Evolutionary conservation across 2,329 filamentous ascomycete species (phyloP).

Genomic region (Rosellinia necatrix): DNA sequence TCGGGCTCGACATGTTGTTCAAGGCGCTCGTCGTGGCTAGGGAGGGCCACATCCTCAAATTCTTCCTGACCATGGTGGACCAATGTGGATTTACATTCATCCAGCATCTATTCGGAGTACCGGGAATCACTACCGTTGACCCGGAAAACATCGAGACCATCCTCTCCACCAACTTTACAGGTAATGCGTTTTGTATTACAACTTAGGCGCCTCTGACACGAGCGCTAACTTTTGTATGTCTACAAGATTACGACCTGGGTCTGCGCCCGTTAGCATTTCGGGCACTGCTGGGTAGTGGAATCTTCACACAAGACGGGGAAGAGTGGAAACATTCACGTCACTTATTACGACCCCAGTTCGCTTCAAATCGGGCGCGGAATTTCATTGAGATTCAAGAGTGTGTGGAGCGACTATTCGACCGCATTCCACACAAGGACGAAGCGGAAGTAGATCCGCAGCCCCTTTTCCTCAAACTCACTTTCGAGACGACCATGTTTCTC

Average conservation of each 20-base stretch:
- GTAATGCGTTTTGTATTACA: no score
- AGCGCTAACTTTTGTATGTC: no score
- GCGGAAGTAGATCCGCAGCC: conserved; percentile 8
- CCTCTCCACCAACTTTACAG: conserved; percentile 9
- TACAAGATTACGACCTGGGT: conserved; percentile 6
- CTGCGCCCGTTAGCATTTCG: conserved; percentile 2
- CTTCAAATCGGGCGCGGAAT: background rate
- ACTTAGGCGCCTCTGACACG: background rate
- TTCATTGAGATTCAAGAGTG: conserved; percentile 7
- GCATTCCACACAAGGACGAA: background rate
- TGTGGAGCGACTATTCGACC: background rate
- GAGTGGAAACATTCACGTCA: conserved; percentile 8
- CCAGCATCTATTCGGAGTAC: background rate
- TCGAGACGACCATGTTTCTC: conserved; percentile 6
- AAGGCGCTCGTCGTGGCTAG: background rate
- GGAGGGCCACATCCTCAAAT: conserved; percentile 1
- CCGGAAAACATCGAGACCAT: conserved; percentile 12
- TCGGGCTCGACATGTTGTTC: background rate
- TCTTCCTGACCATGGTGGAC: background rate
- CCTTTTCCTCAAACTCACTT: conserved; percentile 7
- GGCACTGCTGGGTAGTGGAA: conserved; percentile 5
- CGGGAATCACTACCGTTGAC: background rate
- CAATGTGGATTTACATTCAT: conserved; percentile 3
- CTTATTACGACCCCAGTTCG: conserved; percentile 5
- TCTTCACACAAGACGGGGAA: conserved; percentile 14